Evolutionary conservation across 1,139 yeast species (phyloP), one percentile per base, ranked within the genome.

Genomic region (Pneumocystis jirovecii): DNA sequence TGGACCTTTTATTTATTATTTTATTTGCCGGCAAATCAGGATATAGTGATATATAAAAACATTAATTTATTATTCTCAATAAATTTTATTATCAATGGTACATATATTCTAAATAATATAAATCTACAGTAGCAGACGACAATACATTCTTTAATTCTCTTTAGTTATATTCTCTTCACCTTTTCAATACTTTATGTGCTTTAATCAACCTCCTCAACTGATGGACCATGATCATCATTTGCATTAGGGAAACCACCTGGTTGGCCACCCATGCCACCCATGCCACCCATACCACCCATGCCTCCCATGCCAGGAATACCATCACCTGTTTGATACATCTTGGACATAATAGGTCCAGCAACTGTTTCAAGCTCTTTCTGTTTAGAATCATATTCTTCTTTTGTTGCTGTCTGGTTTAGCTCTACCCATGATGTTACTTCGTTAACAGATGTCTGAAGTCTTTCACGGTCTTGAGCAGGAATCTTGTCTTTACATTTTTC

Each of bases 191-290:
- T 8, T 31, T 50, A 12, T 21, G 7, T 50, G 12, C 10, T 69
- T 76, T 87, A 88, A 80, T 88, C 96, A 77, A 88, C 95, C 82
- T 88, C 96, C 83, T 88, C 96, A 73, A 88, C 96, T 75, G 95
- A 87, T 79, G 96, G 96, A 74, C 93, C 93, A 74, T 85, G 73
- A 66, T 68, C 70, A 61, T 71, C 74, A 60, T 72, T 74, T 37
- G 69, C 69, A 65, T 75, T 76, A 63, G 76, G 75, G 66, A 71
- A 74, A 66, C 75, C 89, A 76, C 83, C 83, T 72, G 81, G 73
- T 68, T 78, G 77, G 68, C 79, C 19, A 17, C 44, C 44, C 44
- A 40, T 40, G 15, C 44, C 84, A 73, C 85, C 85, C 74, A 84
- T 85, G 74, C 83, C 17, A 7, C 42, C 42, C 42, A 39, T 39